Percentiles rank a stretch among this genome's conserved stretches.
Evolutionary conservation across 768 basidiomycete species (phyloP).

Genomic region (Coprinellus aureogranulatus): DNA sequence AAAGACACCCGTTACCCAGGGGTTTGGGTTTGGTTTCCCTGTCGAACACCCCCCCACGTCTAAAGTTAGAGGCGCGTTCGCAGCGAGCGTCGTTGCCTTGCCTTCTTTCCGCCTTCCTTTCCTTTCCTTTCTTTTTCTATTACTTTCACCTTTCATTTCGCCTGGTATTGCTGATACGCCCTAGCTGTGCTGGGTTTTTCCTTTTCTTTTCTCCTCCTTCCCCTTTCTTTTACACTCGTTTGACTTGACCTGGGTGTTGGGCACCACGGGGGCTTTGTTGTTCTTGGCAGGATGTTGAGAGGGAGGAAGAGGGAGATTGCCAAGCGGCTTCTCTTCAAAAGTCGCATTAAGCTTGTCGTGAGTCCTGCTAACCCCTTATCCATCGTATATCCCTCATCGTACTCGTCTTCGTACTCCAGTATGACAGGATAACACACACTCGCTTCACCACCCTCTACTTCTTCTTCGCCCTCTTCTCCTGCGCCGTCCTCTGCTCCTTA

Average conservation of each 20-base stretch:
- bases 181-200: background rate
- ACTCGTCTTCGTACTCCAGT: slow-evolving; percentile 26
- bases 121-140: background rate
- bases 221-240: background rate
- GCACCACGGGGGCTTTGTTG: slow-evolving; percentile 18
- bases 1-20: too few relatives aligned
- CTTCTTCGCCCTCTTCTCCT: slow-evolving; percentile 41
- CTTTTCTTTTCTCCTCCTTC: background rate
- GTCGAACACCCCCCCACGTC: too few relatives aligned
- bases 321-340: slow-evolving; percentile 13
- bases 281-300: slow-evolving; percentile 14
- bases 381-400: background rate
- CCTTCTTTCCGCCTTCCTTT: background rate
- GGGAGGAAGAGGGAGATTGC: background rate
- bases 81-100: background rate
- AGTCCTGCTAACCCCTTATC: slow-evolving; percentile 6
- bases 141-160: background rate
- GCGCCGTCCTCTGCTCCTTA: slow-evolving; percentile 37
- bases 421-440: slow-evolving; percentile 47
- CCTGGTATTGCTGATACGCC: background rate
- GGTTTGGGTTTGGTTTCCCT: too few relatives aligned
- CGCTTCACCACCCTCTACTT: slow-evolving; percentile 49
- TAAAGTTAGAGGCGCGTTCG: background rate
- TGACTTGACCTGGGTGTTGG: background rate
- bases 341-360: slow-evolving; percentile 27